A percentile compares a stretch with the other conserved stretches of the same genome.
phyloP scores from a whole-genome alignment of 2,329 filamentous ascomycete genomes.

The Cordyceps tenuipes region DNA sequence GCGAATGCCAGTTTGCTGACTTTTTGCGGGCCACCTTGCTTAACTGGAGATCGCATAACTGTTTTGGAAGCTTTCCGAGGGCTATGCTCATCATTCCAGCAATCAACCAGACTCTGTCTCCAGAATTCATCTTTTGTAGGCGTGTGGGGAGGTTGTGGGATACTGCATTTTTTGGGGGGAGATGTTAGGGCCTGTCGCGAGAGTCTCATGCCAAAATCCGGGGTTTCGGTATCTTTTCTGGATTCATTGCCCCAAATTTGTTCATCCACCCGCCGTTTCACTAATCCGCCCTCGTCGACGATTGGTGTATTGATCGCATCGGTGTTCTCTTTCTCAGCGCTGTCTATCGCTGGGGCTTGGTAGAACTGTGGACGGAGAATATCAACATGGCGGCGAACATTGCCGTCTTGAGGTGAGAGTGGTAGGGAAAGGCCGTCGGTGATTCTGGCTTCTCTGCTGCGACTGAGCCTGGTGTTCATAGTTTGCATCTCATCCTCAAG shows the following conservation, averaged over 20 bases:
- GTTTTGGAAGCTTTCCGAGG: conserved; percentile 35
- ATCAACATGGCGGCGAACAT: not conserved
- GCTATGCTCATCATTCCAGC: conserved; percentile 57
- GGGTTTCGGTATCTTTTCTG: not conserved
- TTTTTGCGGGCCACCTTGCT: conserved; percentile 28
- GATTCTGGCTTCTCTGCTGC: not conserved
- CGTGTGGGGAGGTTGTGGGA: conserved; percentile 46
- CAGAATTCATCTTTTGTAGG: conserved; percentile 51
- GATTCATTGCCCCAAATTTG: not conserved
- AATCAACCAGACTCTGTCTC: conserved; percentile 49
- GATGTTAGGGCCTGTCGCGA: conserved; percentile 19
- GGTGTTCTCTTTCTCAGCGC: not conserved
- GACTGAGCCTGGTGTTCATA: not conserved
- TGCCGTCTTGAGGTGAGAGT: not conserved
- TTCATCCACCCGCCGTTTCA: not conserved
- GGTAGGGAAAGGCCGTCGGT: not conserved
- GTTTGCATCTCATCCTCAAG: not conserved
- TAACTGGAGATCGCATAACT: conserved; percentile 19
- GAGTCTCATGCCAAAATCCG: not conserved
- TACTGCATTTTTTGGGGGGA: conserved; percentile 26
- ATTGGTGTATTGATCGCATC: not conserved
- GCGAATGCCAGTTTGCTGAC: conserved; percentile 53
- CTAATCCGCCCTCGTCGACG: not conserved
- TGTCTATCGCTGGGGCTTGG: no score
- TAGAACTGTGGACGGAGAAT: not conserved